Percentiles rank a stretch among this genome's conserved stretches.
These are phyloP conservation scores for Fusarium nanum DNA, from an alignment of 2,329 filamentous ascomycete species.

Conservation along the genomic window DNA sequence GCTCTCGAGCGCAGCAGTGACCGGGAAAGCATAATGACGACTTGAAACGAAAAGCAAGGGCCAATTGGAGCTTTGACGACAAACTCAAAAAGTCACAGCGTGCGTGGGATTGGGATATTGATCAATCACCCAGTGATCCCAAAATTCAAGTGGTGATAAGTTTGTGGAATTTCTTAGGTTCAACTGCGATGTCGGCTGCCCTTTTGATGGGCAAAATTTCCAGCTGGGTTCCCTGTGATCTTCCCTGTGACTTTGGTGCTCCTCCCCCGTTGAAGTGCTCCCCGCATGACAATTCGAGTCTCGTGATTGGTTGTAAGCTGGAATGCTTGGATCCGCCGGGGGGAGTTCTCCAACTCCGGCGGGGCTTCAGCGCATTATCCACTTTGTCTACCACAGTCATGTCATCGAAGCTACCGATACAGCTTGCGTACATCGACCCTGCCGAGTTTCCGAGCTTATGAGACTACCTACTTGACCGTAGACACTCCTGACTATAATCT, in stretches of 20 bases:
- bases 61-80: slow-evolving; percentile 39
- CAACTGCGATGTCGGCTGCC: slow-evolving; percentile 47
- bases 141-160: slow-evolving; percentile 15
- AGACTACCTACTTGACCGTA: neutral
- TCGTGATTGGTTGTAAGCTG: slow-evolving; percentile 36
- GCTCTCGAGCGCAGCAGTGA: slow-evolving; percentile 47
- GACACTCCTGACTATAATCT: neutral
- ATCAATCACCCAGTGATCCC: slow-evolving; percentile 15
- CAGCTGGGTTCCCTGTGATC: slow-evolving; percentile 49
- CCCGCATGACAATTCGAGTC: slow-evolving; percentile 47
- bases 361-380: slow-evolving; percentile 18
- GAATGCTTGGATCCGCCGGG: slow-evolving; percentile 17
- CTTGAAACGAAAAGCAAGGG: slow-evolving; percentile 5
- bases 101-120: slow-evolving; percentile 8
- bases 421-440: neutral
- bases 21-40: slow-evolving; percentile 47
- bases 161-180: slow-evolving; percentile 36
- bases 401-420: slow-evolving; percentile 7
- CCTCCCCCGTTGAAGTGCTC: slow-evolving; percentile 35
- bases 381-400: slow-evolving; percentile 14
- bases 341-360: slow-evolving; percentile 35
- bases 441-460: slow-evolving; percentile 11
- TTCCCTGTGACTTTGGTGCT: slow-evolving; percentile 50
- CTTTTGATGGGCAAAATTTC: slow-evolving; percentile 41
- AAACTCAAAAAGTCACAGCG: slow-evolving; percentile 20